Base-by-base conservation (phyloP, 768 basidiomycete species). In the Chiua virens region DNA sequence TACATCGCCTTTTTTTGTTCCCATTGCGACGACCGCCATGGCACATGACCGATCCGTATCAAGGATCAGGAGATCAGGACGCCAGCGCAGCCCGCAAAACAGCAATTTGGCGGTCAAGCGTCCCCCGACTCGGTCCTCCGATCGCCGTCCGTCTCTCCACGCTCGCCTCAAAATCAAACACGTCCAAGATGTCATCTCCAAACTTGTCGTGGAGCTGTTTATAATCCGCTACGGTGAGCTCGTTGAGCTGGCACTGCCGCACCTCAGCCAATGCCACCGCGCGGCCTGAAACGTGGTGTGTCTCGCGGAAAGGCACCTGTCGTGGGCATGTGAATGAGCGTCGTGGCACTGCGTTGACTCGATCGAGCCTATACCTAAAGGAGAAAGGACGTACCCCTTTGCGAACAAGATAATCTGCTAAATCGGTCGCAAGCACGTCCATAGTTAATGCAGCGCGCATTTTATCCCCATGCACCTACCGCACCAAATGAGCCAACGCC, bases 381-480 rank as follows among this genome's bases (percentile, higher is more conserved):
- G 34, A 50, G 30, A 25, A 39, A 52, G 43, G 5, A 79, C 89
- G 58, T 71, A 97, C 96, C 57, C 97, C 96, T 78, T 97, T 98
- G 61, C 95, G 89, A 55, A 99, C 97, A 36, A 99, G 88, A 70
- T 99, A 98, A 68, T 99, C 96, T 9, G 97, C 97, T 23, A 99
- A 73, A 63, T 99, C 97, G n/a, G 97, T 99, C 5, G 97, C 97
- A 43, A 99, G 86, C 53, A 98, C 90, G 69, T 99, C 97, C 88
- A 92, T 94, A 9, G 96, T 98, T 61, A 98, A 72, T 1, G 94
- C 92, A 52, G 80, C 76, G 34, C 77, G 79, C 97, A 99, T 99
- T 76, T 86, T 95, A 32, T 92, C 82, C 2, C 80, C 83, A 66
- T 97, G 85, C 40, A 97, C 87, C 93, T 97, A 58, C 11, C 21